A percentile compares a stretch with the other conserved stretches of the same genome.
phyloP scores from a whole-genome alignment of 768 basidiomycete species.

The Suillus lakei region DNA sequence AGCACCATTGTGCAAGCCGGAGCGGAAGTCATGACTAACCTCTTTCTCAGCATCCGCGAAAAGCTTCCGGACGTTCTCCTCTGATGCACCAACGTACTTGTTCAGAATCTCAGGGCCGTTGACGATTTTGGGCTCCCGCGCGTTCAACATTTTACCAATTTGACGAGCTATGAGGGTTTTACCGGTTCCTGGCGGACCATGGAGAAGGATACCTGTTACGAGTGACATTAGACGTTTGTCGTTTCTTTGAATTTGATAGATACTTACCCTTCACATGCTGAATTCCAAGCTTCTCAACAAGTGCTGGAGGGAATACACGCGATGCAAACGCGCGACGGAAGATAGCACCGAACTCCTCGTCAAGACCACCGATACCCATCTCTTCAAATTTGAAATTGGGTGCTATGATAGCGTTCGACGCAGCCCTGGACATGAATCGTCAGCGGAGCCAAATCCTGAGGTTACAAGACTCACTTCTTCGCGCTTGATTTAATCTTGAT shows the following conservation, averaged over 20 bases:
- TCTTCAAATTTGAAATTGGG: conserved; percentile 99
- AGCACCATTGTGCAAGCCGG: background rate
- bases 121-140: conserved; percentile 96
- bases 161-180: conserved; percentile 98
- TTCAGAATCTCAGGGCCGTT: conserved; percentile 98
- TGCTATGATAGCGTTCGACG: conserved; percentile 93
- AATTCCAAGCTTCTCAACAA: conserved; percentile 97
- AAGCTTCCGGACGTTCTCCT: conserved; percentile 97
- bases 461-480: conserved; percentile 68
- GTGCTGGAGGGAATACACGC: conserved; percentile 95
- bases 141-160: conserved; percentile 99
- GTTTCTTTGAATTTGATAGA: background rate
- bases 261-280: conserved; percentile 92
- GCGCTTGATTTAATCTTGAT: conserved; percentile 93
- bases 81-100: conserved; percentile 96
- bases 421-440: conserved; percentile 55
- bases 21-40: conserved; percentile 43
- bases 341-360: conserved; percentile 92
- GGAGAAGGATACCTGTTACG: conserved; percentile 81
- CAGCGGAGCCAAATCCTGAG: background rate
- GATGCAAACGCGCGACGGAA: conserved; percentile 98
- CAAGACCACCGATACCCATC: conserved; percentile 99
- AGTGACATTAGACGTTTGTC: background rate
- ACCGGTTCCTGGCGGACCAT: conserved; percentile 97
- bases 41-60: conserved; percentile 99